Conservation (phyloP, 2,329 filamentous ascomycete genomes). For the Xylaria sp. region DNA sequence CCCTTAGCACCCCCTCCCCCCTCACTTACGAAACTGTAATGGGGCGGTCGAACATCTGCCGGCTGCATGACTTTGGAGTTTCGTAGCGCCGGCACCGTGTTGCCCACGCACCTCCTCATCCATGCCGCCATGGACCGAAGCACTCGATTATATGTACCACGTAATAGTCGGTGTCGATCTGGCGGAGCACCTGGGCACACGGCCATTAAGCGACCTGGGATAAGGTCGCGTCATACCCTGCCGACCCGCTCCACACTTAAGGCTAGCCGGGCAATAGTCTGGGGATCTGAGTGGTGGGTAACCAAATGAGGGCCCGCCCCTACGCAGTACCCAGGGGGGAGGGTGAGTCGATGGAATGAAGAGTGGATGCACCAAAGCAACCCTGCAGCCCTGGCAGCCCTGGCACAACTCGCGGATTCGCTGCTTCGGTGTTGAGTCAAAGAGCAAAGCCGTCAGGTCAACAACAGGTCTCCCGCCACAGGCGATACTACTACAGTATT, state of each 20-base stretch:
- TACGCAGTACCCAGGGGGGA: too few species aligned
- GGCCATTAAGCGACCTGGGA: too few species aligned
- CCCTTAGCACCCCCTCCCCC: too few species aligned
- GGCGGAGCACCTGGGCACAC: slow-evolving; percentile 9
- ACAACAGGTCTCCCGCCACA: too few species aligned
- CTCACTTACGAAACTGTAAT: too few species aligned
- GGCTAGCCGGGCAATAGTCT: slow-evolving; percentile 16
- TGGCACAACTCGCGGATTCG: background rate
- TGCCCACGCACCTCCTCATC: background rate
- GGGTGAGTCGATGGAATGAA: too few species aligned
- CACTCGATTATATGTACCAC: too few species aligned
- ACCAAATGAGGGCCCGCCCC: slow-evolving; percentile 5
- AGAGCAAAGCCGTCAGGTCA: background rate
- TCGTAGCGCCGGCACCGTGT: background rate
- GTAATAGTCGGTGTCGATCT: slow-evolving; percentile 11
- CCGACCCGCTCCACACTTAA: slow-evolving; percentile 21
- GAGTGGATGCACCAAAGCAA: too few species aligned
- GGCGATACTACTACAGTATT: too few species aligned
- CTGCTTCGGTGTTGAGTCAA: background rate
- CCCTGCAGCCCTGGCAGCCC: too few species aligned
- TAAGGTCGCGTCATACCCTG: slow-evolving; percentile 11
- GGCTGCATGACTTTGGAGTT: background rate
- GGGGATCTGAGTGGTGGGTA: slow-evolving; percentile 11
- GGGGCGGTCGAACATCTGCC: background rate
- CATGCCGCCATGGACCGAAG: too few species aligned